Conservation (phyloP, 169 alveolate genomes). For the Plasmodium sp. region DNA sequence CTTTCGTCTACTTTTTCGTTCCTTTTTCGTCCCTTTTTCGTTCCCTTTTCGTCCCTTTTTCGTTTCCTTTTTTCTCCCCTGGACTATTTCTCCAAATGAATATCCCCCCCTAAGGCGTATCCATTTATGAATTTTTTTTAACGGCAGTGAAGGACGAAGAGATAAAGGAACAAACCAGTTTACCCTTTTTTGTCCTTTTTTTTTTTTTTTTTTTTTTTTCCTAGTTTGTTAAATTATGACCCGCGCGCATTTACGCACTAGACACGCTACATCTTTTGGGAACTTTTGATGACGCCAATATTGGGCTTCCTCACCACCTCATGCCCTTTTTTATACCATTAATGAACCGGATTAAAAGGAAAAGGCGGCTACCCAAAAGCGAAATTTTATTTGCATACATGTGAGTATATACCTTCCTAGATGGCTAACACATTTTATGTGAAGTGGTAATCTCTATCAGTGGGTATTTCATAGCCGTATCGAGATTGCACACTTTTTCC, state of each 20-base stretch:
- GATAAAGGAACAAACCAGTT: not conserved
- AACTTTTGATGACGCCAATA: not conserved
- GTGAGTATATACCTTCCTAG: not conserved
- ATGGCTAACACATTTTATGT: not conserved
- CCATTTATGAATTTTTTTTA: not conserved
- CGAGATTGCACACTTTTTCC: not conserved
- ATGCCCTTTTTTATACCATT: not conserved
- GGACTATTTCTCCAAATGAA: not conserved
- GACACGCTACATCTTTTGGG: not conserved
- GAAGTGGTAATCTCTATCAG: not conserved
- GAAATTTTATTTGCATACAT: not conserved
- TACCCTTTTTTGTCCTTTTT: not conserved
- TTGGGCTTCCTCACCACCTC: not conserved
- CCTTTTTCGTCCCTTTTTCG: not conserved
- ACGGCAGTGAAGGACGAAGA: not conserved
- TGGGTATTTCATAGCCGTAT: not conserved
- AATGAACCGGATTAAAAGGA: not conserved
- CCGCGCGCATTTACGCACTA: not conserved
- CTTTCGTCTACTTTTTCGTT: not conserved
- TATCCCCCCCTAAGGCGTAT: not conserved
- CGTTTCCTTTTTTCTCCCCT: not conserved
- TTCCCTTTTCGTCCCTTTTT: not conserved
- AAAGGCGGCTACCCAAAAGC: not conserved
- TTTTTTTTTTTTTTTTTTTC: not conserved
- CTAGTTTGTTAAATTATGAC: not conserved